A percentile compares a stretch with the other conserved stretches of the same genome.
phyloP scores from a whole-genome alignment of 129 eudicot species.

The Chrysanthemum seticuspe region DNA sequence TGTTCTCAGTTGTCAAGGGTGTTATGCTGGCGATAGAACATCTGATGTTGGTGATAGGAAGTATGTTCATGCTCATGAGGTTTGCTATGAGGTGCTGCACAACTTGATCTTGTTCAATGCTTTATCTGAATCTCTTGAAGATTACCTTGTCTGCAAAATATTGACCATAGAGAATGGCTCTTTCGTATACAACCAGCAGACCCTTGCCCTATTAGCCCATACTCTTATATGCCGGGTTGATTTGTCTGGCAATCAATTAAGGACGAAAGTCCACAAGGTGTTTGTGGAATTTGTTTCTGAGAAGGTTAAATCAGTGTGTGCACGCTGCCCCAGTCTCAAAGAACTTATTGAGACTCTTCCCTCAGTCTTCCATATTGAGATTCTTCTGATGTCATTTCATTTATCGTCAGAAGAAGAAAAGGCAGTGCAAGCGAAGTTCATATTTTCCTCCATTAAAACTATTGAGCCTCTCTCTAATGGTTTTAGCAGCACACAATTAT shows the following conservation, averaged over 20 bases:
- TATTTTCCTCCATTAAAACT: conserved; percentile 53
- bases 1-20: conserved; percentile 56
- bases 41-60: conserved; percentile 54
- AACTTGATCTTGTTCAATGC: conserved; percentile 54
- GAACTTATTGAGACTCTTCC: conserved; percentile 76
- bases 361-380: conserved; percentile 82
- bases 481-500: conserved; percentile 54
- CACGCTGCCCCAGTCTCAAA: conserved; percentile 40
- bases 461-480: conserved; percentile 44
- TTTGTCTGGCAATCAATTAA: conserved; percentile 57
- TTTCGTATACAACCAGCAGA: conserved; percentile 70
- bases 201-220: conserved; percentile 78
- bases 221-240: conserved; percentile 59
- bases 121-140: conserved; percentile 62
- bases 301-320: conserved; percentile 48
- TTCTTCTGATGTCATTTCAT: conserved; percentile 82
- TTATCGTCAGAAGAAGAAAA: conserved; percentile 80
- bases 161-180: conserved; percentile 65
- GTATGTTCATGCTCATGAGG: conserved; percentile 54
- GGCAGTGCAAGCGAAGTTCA: conserved; percentile 46
- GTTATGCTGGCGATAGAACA: conserved; percentile 53
- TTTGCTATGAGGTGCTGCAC: conserved; percentile 78
- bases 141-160: conserved; percentile 60
- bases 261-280: conserved; percentile 52
- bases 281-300: conserved; percentile 60